Base-by-base conservation (phyloP, 495 filamentous ascomycete species). In the Hypoxylon fragiforme region DNA sequence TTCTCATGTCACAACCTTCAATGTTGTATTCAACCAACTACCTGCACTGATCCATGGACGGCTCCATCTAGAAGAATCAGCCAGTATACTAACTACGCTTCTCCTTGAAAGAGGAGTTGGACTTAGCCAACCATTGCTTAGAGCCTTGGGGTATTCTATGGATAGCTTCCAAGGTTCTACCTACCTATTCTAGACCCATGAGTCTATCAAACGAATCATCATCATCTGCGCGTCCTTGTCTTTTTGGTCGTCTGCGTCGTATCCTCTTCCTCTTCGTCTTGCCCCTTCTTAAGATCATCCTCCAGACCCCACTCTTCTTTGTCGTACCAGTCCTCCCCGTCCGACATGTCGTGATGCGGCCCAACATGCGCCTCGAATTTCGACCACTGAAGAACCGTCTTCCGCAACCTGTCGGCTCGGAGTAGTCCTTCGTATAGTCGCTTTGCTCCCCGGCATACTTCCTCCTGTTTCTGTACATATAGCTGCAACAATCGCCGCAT, bases 281-380 rank as follows among this genome's bases (percentile, higher is more conserved):
- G 85, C 1, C 92, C 92, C 67, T 97, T 97, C 68, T 89, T 90
- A 11, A 97, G 75, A 65, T 91, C 88, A 58, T 90, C 89, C 2
- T 85, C 85, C 34, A 97, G 68, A 2, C 85, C 85, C 92, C 90
- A 96, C 75, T 88, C 86, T 64, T 94, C 89, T 48, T 82, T 83
- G 64, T 97, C 92, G 67, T 95, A 95, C 91, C 92, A 97, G 66
- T 97, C 92, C 73, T 97, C 92, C 2, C 90, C 90, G 63, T 97
- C 92, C 26, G 87, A 92, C 83, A 96, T 75, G 49, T 80, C 78
- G 16, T 70, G 62, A 56, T 77, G 75, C 44, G 86, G 82, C 1
- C 90, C 91, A 18, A 88, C 80, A 63, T 97, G 94, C 3, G 84
- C 89, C 70, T 98, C 95, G 0, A 94, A 90, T 69, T 95, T 92